Conservation (phyloP, 768 basidiomycete species). For the Amanita inopinata region DNA sequence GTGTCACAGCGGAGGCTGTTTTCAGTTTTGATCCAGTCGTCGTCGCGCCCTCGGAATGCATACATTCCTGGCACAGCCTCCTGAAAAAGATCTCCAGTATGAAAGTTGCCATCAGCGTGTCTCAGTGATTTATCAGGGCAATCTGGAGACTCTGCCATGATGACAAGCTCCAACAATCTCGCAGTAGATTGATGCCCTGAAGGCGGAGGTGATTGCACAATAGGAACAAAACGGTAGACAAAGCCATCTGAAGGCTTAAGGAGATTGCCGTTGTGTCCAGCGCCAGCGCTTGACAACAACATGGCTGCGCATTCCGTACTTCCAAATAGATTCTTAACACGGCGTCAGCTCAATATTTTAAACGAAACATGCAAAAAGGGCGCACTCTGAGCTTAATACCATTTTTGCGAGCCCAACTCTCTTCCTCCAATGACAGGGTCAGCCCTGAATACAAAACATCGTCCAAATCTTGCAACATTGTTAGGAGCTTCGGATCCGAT, state of each 20-base stretch:
- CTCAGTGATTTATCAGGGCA: constrained; percentile 56
- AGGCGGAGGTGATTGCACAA: constrained; percentile 29
- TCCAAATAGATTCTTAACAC: constrained; percentile 62
- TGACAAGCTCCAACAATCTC: constrained; percentile 57
- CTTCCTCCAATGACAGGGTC: constrained; percentile 55
- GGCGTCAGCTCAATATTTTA: constrained; percentile 15
- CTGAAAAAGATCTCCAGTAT: constrained; percentile 76
- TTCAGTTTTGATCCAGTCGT: constrained; percentile 83
- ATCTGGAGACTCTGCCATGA: constrained; percentile 56
- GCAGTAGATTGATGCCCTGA: constrained; percentile 44
- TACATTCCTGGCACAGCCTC: constrained; percentile 50
- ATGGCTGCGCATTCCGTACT: constrained; percentile 75
- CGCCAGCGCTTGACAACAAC: constrained; percentile 49
- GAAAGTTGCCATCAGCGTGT: constrained; percentile 58
- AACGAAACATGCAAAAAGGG: constrained; percentile 10
- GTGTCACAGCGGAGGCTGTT: constrained; percentile 74
- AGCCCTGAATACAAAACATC: constrained; percentile 62
- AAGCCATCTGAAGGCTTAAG: constrained; percentile 53
- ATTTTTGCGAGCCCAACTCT: constrained; percentile 57
- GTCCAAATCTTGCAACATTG: constrained; percentile 43
- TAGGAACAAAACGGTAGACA: constrained; percentile 58
- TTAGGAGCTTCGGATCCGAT: constrained; percentile 49
- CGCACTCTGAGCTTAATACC: constrained; percentile 57
- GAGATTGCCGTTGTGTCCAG: constrained; percentile 38
- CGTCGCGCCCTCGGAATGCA: constrained; percentile 61